These are phyloP conservation scores for Drechmeria coniospora DNA, from an alignment of 2,329 filamentous ascomycete genomes.

Conservation along the genomic window DNA sequence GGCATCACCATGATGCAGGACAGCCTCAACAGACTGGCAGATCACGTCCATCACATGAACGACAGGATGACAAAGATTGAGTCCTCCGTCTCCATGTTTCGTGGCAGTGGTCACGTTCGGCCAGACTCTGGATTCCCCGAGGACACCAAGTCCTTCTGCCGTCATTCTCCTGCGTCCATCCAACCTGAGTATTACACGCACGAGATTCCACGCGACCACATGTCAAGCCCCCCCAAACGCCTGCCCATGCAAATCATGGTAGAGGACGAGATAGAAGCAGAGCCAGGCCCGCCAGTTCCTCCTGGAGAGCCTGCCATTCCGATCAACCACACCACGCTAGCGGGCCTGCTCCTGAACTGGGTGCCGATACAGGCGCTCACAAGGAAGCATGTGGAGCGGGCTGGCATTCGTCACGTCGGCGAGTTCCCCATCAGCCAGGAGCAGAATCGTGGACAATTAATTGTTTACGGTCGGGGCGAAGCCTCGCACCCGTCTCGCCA, in stretches of 20 bases:
- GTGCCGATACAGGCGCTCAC: constrained; percentile 52
- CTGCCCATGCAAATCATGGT: constrained; percentile 14
- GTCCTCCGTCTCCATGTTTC: constrained; percentile 9
- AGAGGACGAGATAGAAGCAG: constrained; percentile 34
- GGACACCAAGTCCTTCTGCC: constrained; percentile 10
- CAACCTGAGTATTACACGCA: constrained; percentile 8
- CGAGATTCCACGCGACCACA: constrained; percentile 12
- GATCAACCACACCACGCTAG: constrained; percentile 78
- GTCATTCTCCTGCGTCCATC: constrained; percentile 7
- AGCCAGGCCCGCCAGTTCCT: constrained; percentile 34
- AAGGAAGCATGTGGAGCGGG: constrained; percentile 27
- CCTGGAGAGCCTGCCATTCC: constrained; percentile 57
- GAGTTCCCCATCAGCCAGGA: constrained; percentile 68
- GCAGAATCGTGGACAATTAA: constrained; percentile 55
- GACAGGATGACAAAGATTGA: constrained; percentile 20
- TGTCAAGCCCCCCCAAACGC: constrained; percentile 10
- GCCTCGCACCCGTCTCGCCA: constrained; percentile 44
- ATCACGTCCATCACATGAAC: constrained; percentile 24
- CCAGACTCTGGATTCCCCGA: constrained; percentile 15
- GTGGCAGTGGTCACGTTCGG: constrained; percentile 8
- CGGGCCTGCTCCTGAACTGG: constrained; percentile 65
- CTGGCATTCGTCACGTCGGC: constrained; percentile 40
- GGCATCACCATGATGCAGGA: constrained; percentile 27
- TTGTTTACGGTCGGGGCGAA: constrained; percentile 67
- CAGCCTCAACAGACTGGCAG: constrained; percentile 19